phyloP scores from a whole-genome alignment of 805 yeast genomes.

The Yarrowia keelungensis region DNA sequence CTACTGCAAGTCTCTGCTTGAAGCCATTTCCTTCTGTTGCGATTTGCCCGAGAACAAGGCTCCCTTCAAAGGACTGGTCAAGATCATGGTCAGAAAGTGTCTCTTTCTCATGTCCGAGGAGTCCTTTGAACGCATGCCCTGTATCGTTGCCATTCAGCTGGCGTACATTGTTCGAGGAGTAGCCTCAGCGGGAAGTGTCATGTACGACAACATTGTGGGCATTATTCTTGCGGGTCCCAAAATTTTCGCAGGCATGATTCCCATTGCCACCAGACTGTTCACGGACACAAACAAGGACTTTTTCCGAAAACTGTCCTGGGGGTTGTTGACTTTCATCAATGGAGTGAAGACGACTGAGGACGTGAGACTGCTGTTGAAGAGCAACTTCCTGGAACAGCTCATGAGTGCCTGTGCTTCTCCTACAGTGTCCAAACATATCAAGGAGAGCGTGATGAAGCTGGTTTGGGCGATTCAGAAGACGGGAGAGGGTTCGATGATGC shows the following conservation, averaged over 20 bases:
- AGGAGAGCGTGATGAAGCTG: slow-evolving; percentile 25
- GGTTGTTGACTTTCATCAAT: slow-evolving; percentile 57
- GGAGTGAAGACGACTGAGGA: slow-evolving; percentile 62
- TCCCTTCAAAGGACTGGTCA: slow-evolving; percentile 43
- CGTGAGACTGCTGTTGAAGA: slow-evolving; percentile 58
- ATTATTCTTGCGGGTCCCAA: slow-evolving; percentile 67
- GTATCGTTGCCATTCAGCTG: slow-evolving; percentile 61
- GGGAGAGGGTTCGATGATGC: slow-evolving; percentile 20
- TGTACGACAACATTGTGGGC: slow-evolving; percentile 73
- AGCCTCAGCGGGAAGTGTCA: slow-evolving; percentile 71
- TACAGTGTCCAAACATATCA: slow-evolving; percentile 9
- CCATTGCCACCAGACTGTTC: slow-evolving; percentile 56
- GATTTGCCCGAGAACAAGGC: slow-evolving; percentile 48
- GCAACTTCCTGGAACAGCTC: slow-evolving; percentile 62
- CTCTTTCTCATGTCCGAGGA: slow-evolving; percentile 21
- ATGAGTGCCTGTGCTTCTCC: slow-evolving; percentile 29
- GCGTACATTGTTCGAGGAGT: slow-evolving; percentile 65
- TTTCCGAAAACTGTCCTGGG: slow-evolving; percentile 70
- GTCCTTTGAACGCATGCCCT: slow-evolving; percentile 47
- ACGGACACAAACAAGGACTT: slow-evolving; percentile 54
- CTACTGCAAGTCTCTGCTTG: slow-evolving; percentile 53
- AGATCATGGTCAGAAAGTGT: slow-evolving; percentile 31
- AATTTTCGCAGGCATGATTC: slow-evolving; percentile 47
- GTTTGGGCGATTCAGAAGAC: slow-evolving; percentile 24
- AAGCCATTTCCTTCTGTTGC: slow-evolving; percentile 49